Evolutionary conservation across 257 asterid species (phyloP).

Genomic region (Mitragyna speciosa): DNA sequence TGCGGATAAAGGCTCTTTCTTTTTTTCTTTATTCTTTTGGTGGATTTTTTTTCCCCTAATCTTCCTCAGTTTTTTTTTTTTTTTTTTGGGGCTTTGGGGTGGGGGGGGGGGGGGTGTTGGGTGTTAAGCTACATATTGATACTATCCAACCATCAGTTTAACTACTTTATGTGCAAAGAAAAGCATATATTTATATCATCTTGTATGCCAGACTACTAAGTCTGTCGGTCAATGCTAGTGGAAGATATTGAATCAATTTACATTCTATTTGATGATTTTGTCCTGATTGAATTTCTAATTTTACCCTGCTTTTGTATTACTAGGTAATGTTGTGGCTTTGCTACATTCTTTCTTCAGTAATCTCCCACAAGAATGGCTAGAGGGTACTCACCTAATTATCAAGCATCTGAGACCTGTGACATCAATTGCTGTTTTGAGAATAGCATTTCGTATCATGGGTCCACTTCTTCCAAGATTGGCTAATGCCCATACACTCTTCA

Average conservation of each 20-base stretch:
- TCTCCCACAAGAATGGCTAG: constrained; percentile 96
- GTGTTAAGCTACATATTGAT: no score
- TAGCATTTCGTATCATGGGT: constrained; percentile 93
- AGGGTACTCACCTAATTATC: constrained; percentile 79
- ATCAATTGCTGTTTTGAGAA: constrained; percentile 87
- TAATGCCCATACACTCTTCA: constrained; percentile 83
- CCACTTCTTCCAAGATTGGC: constrained; percentile 94
- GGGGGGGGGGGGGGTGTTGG: no score
- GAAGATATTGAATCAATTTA: not conserved
- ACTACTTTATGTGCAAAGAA: not conserved
- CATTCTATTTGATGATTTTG: constrained; percentile 8
- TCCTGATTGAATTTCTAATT: constrained; percentile 12
- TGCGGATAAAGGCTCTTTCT: no score
- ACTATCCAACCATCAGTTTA: not conserved
- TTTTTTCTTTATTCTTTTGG: not conserved
- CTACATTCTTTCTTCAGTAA: constrained; percentile 86
- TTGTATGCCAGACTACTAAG: not conserved
- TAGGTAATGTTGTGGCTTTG: constrained; percentile 93
- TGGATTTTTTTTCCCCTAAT: not conserved
- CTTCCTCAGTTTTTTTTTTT: not conserved
- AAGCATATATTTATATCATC: not conserved
- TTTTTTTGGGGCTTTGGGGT: no score
- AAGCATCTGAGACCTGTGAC: constrained; percentile 92
- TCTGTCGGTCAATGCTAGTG: not conserved
- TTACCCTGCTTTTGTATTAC: constrained; percentile 7